Conservation (phyloP, 169 alveolate species). For the Cryptosporidium andersoni region DNA sequence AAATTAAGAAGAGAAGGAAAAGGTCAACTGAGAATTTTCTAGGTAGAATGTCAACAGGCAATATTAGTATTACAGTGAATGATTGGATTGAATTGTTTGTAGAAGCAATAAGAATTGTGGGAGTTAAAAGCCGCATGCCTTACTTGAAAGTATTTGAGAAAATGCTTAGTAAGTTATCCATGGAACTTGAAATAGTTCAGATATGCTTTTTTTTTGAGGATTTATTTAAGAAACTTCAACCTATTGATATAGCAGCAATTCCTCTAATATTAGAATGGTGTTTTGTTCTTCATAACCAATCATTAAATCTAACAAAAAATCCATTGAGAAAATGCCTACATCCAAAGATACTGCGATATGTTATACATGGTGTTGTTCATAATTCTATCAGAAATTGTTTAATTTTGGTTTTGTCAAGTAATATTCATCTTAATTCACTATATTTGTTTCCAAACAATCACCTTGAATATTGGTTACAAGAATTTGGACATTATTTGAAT, state of each 20-base stretch:
- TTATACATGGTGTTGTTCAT: conserved; percentile 18
- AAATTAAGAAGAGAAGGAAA: not conserved
- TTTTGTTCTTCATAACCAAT: conserved; percentile 27
- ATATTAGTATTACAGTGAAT: conserved; percentile 5
- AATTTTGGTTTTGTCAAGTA: conserved; percentile 31
- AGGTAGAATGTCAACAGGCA: conserved; percentile 21
- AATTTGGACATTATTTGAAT: conserved; percentile 1
- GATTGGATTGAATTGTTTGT: conserved; percentile 33
- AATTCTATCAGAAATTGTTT: conserved; percentile 20
- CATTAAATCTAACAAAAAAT: conserved; percentile 17
- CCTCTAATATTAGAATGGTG: conserved; percentile 65
- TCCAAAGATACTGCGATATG: conserved; percentile 9
- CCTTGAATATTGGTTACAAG: conserved; percentile 18
- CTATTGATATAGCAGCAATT: conserved; percentile 25
- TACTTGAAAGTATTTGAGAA: conserved; percentile 50
- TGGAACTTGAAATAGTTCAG: conserved; percentile 10
- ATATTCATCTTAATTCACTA: conserved; percentile 3
- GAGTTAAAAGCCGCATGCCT: conserved; percentile 33
- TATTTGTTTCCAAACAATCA: conserved; percentile 54
- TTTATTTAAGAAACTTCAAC: conserved; percentile 12
- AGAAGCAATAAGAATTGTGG: conserved; percentile 21
- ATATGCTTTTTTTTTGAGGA: conserved; percentile 19
- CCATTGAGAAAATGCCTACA: conserved; percentile 23
- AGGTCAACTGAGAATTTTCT: conserved; percentile 12
- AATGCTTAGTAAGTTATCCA: conserved; percentile 56